Base-by-base conservation (phyloP, 345 rosid species). In the Boechera retrofracta region DNA sequence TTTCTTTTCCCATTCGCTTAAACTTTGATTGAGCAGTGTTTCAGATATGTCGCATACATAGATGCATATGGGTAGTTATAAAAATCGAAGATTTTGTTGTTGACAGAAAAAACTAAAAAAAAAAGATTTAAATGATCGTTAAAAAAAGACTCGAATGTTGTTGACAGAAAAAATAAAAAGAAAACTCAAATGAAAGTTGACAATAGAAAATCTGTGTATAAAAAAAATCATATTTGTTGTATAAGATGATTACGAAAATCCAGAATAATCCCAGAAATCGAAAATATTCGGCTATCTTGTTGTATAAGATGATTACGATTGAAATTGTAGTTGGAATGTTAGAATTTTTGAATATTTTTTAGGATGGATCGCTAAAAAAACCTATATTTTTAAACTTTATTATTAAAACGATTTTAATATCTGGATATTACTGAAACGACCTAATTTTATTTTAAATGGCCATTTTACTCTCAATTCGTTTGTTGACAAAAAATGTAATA, bases 1-100 rank as follows among this genome's bases (percentile, higher is more conserved):
- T 58, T 75, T 75, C 26, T 67, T 58, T 26, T 57, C 67, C 79
- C 79, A 75, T 11, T 57, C 60, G 0, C 38, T 47, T 74, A 74
- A 36, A 26, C 78, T 65, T 65, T 66, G 41, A 47, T 57, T 66
- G 1, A 74, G 59, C 0, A 32, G 10, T 9, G 31, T 48, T 48
- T 66, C 57, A 66, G 57, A 66, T 66, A 66, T 48, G 28, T 66
- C 70, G 5, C 70, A 66, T 48, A 66, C 31, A 48, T 66, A 10
- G 16, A 16, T 16, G 16, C 16, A 16, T 16, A 16, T 16, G 16
- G 16, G 16, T 16, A 16, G 16, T 16, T 16, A 16, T 16, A 16
- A 16, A 16, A 16, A 16, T 16, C 16, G 16, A 16, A 16, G 16
- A 16, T 16, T 16, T 16, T 16, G 24, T 21, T 21, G 24, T 21